These are phyloP conservation scores for Apophysomyces variabilis DNA, from an alignment of 371 early-diverging fungal species.

Conservation along the genomic window DNA sequence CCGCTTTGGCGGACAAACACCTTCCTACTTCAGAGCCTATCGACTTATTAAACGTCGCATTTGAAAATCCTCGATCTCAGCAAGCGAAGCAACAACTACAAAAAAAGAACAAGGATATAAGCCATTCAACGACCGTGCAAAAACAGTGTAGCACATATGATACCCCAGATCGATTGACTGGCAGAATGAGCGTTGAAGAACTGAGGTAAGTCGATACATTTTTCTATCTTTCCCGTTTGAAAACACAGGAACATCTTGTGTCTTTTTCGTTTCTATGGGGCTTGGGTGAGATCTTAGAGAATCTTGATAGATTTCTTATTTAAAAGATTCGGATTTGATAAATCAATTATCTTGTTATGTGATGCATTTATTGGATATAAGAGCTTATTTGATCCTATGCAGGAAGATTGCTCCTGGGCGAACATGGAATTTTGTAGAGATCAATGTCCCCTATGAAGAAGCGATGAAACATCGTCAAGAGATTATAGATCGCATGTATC, in stretches of 20 bases:
- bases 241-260: background rate
- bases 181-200: conserved; percentile 66
- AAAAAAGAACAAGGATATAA: conserved; percentile 22
- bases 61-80: conserved; percentile 87
- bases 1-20: conserved; percentile 74
- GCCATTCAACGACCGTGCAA: background rate
- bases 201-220: conserved; percentile 38
- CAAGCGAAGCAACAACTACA: conserved; percentile 31
- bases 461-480: conserved; percentile 56
- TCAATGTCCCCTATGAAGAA: conserved; percentile 84
- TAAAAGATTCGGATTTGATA: too few relatives aligned
- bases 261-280: too few relatives aligned
- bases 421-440: conserved; percentile 87
- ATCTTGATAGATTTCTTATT: too few relatives aligned
- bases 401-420: conserved; percentile 68
- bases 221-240: background rate
- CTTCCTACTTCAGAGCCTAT: conserved; percentile 78
- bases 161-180: conserved; percentile 93
- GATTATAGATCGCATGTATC: conserved; percentile 78
- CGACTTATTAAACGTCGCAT: conserved; percentile 95
- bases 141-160: conserved; percentile 53
- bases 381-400: background rate
- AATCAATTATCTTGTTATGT: too few relatives aligned
- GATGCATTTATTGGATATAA: too few relatives aligned
- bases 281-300: too few relatives aligned